Evolutionary conservation across 108 stramenopile genomes (phyloP), one percentile per base, ranked within the genome.

Genomic region (Bacterosira constricta): DNA sequence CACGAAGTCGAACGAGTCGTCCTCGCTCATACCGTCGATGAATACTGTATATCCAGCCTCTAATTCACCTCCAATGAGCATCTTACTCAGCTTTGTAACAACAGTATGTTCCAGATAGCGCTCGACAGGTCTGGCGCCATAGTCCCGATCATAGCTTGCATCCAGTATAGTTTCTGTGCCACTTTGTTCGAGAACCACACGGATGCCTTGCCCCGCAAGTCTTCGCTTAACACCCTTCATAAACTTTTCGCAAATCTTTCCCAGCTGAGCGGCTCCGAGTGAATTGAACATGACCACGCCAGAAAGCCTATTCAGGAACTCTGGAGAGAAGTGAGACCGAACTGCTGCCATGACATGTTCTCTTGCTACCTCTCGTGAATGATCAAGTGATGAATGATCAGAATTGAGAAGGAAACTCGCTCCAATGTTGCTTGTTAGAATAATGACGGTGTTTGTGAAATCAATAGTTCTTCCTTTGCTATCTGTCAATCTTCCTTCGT

Each of bases 401-500:
- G 83, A 68, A 36, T 84, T 86, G 6, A 93, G 71, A 18, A 97
- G 87, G 26, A 75, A 70, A 41, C 85, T 72, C 20, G 92, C 91
- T 29, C 98, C 98, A 27, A 99, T 71, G 60, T 99, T 99, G 29
- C 87, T 89, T 5, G 98, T 99, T 54, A 99, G 77, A 69, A 99
- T 96, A 54, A 99, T 84, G 58, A 97, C 87, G 12, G 95, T 85
- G 69, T 98, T 99, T n/a, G 90, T 86, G 56, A 99, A 99, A 64
- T 98, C 97, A 7, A 99, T 96, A 21, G 95, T 93, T 38, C 95
- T 79, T 17, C 97, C 97, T 69, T 98, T 94, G 46, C 81, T 81
- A 69, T 99, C 98, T 4, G 98, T 99, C 38, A 99, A 73, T 11
- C 97, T 85, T 20, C 98, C 98, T 73, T 99, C 98, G 63, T 99